Conservation (phyloP, 768 basidiomycete genomes). For the Ramaria rubella region DNA sequence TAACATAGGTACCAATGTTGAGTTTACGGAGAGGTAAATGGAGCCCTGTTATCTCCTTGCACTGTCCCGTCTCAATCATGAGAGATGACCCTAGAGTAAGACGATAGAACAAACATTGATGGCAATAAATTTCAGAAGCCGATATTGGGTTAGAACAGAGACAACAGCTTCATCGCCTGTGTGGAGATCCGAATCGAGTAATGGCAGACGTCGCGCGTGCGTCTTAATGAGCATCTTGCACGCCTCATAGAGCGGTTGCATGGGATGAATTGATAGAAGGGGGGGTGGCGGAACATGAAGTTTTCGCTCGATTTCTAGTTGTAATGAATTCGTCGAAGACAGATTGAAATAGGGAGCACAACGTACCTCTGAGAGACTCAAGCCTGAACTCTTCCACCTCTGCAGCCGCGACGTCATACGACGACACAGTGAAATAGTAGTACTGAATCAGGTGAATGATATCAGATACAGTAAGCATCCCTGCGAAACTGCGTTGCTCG, state of each 20-base stretch:
- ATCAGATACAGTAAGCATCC: constrained; percentile 99
- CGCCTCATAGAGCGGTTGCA: constrained; percentile 83
- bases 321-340: not conserved
- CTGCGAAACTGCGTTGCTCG: constrained; percentile 85
- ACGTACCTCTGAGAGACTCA: constrained; percentile 79
- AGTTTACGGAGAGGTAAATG: constrained; percentile 77
- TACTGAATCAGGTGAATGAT: constrained; percentile 99
- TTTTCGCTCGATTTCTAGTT: constrained; percentile 83
- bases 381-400: constrained; percentile 92
- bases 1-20: constrained; percentile 89
- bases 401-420: constrained; percentile 75
- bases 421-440: constrained; percentile 82
- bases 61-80: constrained; percentile 43
- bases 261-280: constrained; percentile 81
- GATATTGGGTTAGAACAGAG: constrained; percentile 93
- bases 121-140: constrained; percentile 95
- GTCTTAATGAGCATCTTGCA: constrained; percentile 87
- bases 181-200: constrained; percentile 88
- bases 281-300: constrained; percentile 92
- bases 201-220: constrained; percentile 87
- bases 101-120: constrained; percentile 68
- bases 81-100: constrained; percentile 4
- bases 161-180: constrained; percentile 95
- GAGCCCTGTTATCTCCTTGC: constrained; percentile 77
- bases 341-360: constrained; percentile 1